Evolutionary conservation across 2,329 filamentous ascomycete genomes (phyloP).

Genomic region (Diaporthe destruens): DNA sequence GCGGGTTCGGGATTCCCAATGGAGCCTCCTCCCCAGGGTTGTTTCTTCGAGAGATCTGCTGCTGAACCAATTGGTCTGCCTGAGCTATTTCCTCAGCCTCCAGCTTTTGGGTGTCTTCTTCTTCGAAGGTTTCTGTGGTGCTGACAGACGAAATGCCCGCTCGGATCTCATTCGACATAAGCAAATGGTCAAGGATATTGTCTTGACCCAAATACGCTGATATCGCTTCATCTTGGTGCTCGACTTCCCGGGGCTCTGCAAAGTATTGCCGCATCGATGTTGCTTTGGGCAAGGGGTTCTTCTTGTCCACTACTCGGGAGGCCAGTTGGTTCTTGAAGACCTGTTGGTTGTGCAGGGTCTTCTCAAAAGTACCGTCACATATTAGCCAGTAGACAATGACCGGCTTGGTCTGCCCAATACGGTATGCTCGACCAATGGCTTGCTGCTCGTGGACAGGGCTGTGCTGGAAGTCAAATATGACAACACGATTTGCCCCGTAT

Average conservation of each 20-base stretch:
- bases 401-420: conserved; percentile 82
- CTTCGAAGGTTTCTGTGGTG: conserved; percentile 79
- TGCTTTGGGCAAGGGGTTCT: conserved; percentile 78
- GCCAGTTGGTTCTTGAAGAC: conserved; percentile 88
- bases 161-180: conserved; percentile 52
- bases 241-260: conserved; percentile 66
- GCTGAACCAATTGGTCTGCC: conserved; percentile 9
- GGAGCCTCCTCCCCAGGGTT: conserved; percentile 7
- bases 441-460: conserved; percentile 88
- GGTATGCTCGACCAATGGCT: conserved; percentile 87
- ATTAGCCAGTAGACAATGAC: conserved; percentile 90
- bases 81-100: conserved; percentile 2
- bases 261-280: conserved; percentile 69
- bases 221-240: conserved; percentile 65
- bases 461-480: conserved; percentile 87
- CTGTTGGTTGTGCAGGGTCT: conserved; percentile 77
- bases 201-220: conserved; percentile 72
- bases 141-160: conserved; percentile 67
- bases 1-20: neutral
- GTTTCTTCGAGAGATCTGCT: conserved; percentile 2
- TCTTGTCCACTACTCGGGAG: conserved; percentile 84
- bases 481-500: conserved; percentile 83
- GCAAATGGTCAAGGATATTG: conserved; percentile 65
- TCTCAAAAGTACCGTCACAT: conserved; percentile 83
- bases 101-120: conserved; percentile 64